Evolutionary conservation across 2,329 filamentous ascomycete species (phyloP).

Genomic region (Microsporum canis): DNA sequence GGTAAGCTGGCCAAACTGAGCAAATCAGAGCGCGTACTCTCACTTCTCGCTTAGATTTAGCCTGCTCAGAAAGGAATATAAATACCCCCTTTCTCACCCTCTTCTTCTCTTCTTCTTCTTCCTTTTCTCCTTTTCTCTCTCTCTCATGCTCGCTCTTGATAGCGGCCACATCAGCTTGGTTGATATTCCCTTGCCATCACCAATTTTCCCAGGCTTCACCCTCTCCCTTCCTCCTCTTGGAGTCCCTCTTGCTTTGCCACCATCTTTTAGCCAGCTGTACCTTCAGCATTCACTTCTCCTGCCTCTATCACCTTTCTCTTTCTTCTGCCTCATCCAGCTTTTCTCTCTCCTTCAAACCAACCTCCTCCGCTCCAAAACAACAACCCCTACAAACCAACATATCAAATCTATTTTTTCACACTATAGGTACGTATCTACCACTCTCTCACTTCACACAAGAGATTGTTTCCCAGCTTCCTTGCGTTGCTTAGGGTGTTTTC

Average conservation of each 20-base stretch:
- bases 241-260: not conserved
- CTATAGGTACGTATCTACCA: not conserved
- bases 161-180: not conserved
- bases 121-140: slow-evolving; percentile 3
- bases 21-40: slow-evolving; percentile 1
- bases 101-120: slow-evolving; percentile 1
- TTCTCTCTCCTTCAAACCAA: not conserved
- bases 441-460: not conserved
- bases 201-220: not conserved
- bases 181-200: not conserved
- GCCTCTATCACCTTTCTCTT: not conserved
- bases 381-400: too few species aligned
- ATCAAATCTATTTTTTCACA: too few species aligned
- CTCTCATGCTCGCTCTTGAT: not conserved
- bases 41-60: slow-evolving; percentile 9
- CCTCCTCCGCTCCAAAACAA: not conserved
- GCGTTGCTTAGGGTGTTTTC: not conserved
- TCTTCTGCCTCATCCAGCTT: not conserved
- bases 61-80: slow-evolving; percentile 4
- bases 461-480: not conserved
- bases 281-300: not conserved
- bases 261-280: not conserved
- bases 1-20: not conserved
- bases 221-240: not conserved
- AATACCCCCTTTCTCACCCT: slow-evolving; percentile 7